Percentiles rank a stretch among this genome's conserved stretches.
phyloP scores from a whole-genome alignment of 1,139 yeast genomes.

The Saccharomyces hybrid region DNA sequence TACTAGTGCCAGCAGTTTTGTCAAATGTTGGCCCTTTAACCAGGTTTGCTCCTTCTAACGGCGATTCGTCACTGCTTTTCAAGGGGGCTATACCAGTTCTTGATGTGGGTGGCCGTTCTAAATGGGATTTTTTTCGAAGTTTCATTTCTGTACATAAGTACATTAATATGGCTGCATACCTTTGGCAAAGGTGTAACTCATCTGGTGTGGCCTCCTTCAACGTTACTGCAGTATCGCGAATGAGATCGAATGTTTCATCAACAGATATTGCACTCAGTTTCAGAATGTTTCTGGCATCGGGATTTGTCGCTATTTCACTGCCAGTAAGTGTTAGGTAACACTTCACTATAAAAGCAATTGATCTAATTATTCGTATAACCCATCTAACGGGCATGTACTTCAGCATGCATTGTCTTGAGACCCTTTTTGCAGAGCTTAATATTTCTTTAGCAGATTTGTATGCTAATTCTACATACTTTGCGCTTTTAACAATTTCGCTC shows the following conservation, averaged over 20 bases:
- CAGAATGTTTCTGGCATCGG: slow-evolving; percentile 37
- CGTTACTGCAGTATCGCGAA: slow-evolving; percentile 67
- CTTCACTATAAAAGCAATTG: slow-evolving; percentile 84
- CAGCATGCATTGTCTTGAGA: slow-evolving; percentile 56
- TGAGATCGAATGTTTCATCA: slow-evolving; percentile 60
- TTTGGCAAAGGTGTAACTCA: slow-evolving; percentile 71
- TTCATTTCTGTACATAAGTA: slow-evolving; percentile 73
- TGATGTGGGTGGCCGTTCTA: neutral
- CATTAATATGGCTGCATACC: slow-evolving; percentile 75
- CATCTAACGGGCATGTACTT: slow-evolving; percentile 84
- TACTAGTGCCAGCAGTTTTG: neutral
- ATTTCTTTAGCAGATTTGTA: slow-evolving; percentile 79
- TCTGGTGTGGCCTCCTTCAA: slow-evolving; percentile 83
- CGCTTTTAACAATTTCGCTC: slow-evolving; percentile 66
- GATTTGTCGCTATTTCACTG: slow-evolving; percentile 20
- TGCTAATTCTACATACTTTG: slow-evolving; percentile 74
- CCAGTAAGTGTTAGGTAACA: slow-evolving; percentile 66
- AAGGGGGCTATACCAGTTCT: neutral
- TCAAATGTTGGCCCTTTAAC: neutral
- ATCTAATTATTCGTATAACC: slow-evolving; percentile 82
- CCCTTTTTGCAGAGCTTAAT: slow-evolving; percentile 61
- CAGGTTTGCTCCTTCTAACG: neutral
- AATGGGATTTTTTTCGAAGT: slow-evolving; percentile 19
- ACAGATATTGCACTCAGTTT: slow-evolving; percentile 58
- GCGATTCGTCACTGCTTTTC: neutral